A percentile compares a stretch with the other conserved stretches of the same genome.
phyloP scores from a whole-genome alignment of 164 flowering plant genomes.

The Tetrastigma voinierianum region DNA sequence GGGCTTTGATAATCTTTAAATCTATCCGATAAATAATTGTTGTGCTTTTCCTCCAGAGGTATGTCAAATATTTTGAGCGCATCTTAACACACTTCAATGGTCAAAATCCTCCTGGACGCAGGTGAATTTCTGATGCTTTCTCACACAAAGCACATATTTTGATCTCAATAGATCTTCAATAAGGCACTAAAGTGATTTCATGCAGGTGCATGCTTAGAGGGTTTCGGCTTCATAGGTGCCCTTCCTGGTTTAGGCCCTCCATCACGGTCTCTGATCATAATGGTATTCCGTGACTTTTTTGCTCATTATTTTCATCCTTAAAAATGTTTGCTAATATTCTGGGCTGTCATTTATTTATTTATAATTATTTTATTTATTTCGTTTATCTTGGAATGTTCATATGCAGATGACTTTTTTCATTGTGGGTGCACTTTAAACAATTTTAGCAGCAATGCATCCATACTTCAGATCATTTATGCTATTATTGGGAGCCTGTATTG shows the following conservation, averaged over 20 bases:
- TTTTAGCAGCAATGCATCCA: too few species aligned
- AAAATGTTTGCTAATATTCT: too few species aligned
- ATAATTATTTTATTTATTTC: too few species aligned
- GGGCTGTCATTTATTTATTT: too few species aligned
- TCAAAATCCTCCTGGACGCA: constrained; percentile 82
- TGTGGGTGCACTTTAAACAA: too few species aligned
- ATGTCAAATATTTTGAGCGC: constrained; percentile 93
- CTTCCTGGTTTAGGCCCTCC: constrained; percentile 94
- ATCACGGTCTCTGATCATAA: constrained; percentile 89
- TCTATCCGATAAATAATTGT: constrained; percentile 16
- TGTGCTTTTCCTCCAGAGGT: constrained; percentile 52
- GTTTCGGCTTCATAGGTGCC: constrained; percentile 91
- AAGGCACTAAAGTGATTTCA: constrained; percentile 16
- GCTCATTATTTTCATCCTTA: not conserved
- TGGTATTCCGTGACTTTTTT: constrained; percentile 43
- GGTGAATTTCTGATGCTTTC: constrained; percentile 39
- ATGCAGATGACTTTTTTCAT: too few species aligned
- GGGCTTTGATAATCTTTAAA: not conserved
- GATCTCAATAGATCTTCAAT: not conserved
- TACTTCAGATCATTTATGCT: too few species aligned
- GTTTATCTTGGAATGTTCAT: too few species aligned
- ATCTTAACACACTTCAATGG: constrained; percentile 72
- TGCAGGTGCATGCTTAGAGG: constrained; percentile 98
- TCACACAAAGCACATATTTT: not conserved
- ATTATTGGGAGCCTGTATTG: too few species aligned